Base-by-base conservation (phyloP, 768 basidiomycete genomes). In the Trametes maxima region DNA sequence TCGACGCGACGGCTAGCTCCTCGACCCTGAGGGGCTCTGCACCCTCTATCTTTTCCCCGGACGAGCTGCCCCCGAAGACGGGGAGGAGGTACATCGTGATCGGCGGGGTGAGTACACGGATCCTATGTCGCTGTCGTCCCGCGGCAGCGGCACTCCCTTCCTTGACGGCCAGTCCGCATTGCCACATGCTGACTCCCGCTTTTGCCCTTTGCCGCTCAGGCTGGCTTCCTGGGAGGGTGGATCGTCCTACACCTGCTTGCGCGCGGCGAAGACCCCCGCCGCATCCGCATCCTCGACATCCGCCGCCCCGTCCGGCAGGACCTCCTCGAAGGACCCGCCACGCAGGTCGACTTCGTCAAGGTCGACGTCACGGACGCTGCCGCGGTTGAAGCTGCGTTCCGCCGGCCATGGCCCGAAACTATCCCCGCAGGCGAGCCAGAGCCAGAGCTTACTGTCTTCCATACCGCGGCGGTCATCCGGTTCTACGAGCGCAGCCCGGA, bases 141-240 rank as follows among this genome's bases (percentile, higher is more conserved):
- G 45, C 45, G 17, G 43, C 17, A 14, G 8, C 21, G 7, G n/a
- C 43, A 44, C 4, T 3, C 8, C 28, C 28, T 8, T 33, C 28
- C 28, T 8, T 33, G 28, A 33, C 28, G 28, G 28, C 28, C 28
- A 33, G 28, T 33, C 28, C 28, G 28, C 28, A 33, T 33, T 24
- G 25, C 24, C 25, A 3, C 7, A 49, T 14, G 22, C 51, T 52
- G 36, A 52, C 51, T 17, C 12, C 37, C 28, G 28, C 28, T 33
- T 33, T 8, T 33, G 28, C 28, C 28, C 28, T 3, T 8, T 33
- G 19, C 22, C 11, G 53, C 47, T 52, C 45, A 90, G 89, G 83
- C 85, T 4, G 90, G 90, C 0, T 90, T 91, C 60, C 72, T 91
- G 3, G 90, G 90, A 13, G 87, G 88, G 7, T 92, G 90, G 90